Conservation (phyloP, 805 yeast species). For the Wickerhamomyces xylosicus region DNA sequence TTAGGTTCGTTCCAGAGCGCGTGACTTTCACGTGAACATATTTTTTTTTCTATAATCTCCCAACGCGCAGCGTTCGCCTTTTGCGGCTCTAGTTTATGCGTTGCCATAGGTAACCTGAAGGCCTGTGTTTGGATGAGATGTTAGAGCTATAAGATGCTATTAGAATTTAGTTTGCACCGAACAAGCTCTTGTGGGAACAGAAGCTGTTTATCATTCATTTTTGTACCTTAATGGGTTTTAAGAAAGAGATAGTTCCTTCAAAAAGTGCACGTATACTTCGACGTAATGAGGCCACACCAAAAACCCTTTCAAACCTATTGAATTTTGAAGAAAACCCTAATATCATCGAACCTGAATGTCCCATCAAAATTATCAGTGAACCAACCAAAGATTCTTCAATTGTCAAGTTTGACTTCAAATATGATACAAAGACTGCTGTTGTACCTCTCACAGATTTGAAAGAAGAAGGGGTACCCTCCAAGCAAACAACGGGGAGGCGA, state of each 20-base stretch:
- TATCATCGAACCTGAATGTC: constrained; percentile 2
- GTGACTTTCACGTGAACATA: too few species aligned
- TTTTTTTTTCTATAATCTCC: too few species aligned
- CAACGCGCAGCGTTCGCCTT: too few species aligned
- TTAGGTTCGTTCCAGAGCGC: too few species aligned
- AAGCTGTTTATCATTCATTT: too few species aligned
- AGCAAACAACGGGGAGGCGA: neutral
- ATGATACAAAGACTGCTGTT: neutral
- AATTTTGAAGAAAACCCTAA: constrained; percentile 10
- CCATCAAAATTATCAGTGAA: too few species aligned
- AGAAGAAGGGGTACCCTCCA: neutral
- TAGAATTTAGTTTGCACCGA: too few species aligned
- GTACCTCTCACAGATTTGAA: neutral
- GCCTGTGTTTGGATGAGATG: too few species aligned
- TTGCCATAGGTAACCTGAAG: too few species aligned
- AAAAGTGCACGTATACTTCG: constrained; percentile 5
- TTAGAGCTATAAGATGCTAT: too few species aligned
- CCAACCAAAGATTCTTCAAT: neutral
- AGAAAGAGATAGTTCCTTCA: neutral
- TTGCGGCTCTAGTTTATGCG: too few species aligned
- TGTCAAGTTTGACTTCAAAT: neutral
- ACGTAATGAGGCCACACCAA: constrained; percentile 6
- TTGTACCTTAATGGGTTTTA: neutral
- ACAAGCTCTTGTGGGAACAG: too few species aligned
- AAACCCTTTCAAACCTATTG: constrained; percentile 6